Conservation (phyloP, 768 basidiomycete genomes). For the Rhizopogon sp. region DNA sequence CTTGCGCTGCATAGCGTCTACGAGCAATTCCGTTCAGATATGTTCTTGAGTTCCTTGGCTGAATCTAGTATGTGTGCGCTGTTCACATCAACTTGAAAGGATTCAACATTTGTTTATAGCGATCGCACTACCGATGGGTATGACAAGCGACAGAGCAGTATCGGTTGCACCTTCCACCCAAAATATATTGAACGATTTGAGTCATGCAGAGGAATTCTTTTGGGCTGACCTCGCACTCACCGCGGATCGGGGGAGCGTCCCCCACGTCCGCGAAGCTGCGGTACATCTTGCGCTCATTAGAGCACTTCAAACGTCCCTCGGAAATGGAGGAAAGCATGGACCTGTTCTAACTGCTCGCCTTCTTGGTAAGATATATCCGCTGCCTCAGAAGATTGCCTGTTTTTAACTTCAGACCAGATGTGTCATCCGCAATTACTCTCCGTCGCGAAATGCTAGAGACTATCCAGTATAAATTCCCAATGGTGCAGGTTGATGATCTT, state of each 20-base stretch:
- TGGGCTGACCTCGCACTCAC: slow-evolving; percentile 57
- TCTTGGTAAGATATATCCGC: slow-evolving; percentile 40
- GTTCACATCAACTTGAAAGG: not conserved
- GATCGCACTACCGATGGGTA: slow-evolving; percentile 80
- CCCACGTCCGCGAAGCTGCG: slow-evolving; percentile 70
- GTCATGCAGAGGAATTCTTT: slow-evolving; percentile 65
- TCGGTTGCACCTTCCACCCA: slow-evolving; percentile 41
- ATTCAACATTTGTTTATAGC: slow-evolving; percentile 39
- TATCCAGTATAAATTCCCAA: slow-evolving; percentile 64
- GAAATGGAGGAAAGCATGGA: slow-evolving; percentile 44
- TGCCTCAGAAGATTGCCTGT: not conserved
- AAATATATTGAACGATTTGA: slow-evolving; percentile 57
- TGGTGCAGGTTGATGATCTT: slow-evolving; percentile 52
- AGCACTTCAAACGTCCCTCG: slow-evolving; percentile 79
- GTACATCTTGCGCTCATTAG: slow-evolving; percentile 66
- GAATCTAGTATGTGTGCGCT: slow-evolving; percentile 74
- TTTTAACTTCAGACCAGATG: slow-evolving; percentile 42
- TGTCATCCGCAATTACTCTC: slow-evolving; percentile 70
- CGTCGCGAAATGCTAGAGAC: slow-evolving; percentile 83
- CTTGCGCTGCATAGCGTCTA: slow-evolving; percentile 78
- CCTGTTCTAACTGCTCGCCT: slow-evolving; percentile 57
- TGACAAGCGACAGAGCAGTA: slow-evolving; percentile 41
- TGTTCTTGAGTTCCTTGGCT: slow-evolving; percentile 84
- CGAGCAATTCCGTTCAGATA: slow-evolving; percentile 74
- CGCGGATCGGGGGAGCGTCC: slow-evolving; percentile 54